These are phyloP conservation scores for Fragaria ananassa DNA, from an alignment of 306 rosid species.

Conservation along the genomic window DNA sequence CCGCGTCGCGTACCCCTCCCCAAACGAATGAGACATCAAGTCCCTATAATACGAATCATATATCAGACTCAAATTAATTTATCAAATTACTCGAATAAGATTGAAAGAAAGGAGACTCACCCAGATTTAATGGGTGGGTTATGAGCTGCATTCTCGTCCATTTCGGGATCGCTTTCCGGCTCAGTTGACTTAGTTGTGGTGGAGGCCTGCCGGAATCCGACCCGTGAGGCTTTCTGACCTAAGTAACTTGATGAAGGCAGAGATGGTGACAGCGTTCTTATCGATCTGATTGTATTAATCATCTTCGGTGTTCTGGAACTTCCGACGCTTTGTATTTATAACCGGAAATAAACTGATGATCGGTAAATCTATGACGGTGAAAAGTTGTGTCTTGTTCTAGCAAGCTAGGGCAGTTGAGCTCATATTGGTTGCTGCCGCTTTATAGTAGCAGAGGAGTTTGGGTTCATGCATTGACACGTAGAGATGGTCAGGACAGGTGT, in stretches of 20 bases:
- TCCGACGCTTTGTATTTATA: background rate
- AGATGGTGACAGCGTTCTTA: background rate
- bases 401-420: background rate
- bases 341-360: background rate
- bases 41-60: slow-evolving; percentile 27
- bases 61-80: background rate
- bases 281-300: background rate
- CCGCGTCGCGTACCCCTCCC: slow-evolving; percentile 63
- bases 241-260: background rate
- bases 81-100: background rate
- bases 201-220: background rate
- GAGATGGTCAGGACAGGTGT: background rate
- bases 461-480: background rate
- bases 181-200: background rate
- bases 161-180: slow-evolving; percentile 14
- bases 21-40: slow-evolving; percentile 60
- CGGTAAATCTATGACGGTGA: background rate
- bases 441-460: background rate
- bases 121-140: slow-evolving; percentile 33
- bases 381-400: background rate
- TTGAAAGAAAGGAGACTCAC: slow-evolving; percentile 9
- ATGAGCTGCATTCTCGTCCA: slow-evolving; percentile 31
- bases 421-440: background rate
- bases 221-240: background rate
- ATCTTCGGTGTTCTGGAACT: background rate